A percentile compares a stretch with the other conserved stretches of the same genome.
Conservation (phyloP, 768 basidiomycete genomes). For the Obba rivulosa region DNA sequence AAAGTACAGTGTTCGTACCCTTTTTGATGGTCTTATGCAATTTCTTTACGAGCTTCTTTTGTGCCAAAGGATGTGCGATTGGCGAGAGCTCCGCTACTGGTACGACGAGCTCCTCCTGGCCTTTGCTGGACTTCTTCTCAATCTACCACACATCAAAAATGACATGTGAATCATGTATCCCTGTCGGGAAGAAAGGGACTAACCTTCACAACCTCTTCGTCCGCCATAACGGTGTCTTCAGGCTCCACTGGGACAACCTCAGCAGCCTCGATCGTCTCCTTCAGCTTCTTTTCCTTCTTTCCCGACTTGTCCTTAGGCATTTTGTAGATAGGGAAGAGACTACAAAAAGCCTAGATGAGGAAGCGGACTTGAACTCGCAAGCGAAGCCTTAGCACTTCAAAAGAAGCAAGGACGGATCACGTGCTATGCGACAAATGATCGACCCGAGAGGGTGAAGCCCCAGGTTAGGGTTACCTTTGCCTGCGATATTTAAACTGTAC, state of each 20-base stretch:
- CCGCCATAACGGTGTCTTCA: conserved; percentile 47
- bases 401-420: conserved; percentile 1
- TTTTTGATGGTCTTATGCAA: conserved; percentile 93
- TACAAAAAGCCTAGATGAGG: neutral
- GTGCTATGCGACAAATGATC: neutral
- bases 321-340: neutral
- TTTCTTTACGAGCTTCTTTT: conserved; percentile 91
- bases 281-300: conserved; percentile 71
- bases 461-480: too few relatives aligned
- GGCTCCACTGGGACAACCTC: conserved; percentile 20
- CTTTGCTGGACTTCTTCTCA: conserved; percentile 59
- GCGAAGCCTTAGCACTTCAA: conserved; percentile 2
- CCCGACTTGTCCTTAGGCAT: conserved; percentile 75
- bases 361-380: neutral
- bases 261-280: conserved; percentile 31
- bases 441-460: too few relatives aligned
- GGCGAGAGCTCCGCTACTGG: conserved; percentile 83
- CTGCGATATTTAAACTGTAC: too few relatives aligned
- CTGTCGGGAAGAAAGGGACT: conserved; percentile 7
- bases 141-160: conserved; percentile 20
- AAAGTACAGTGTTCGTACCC: conserved; percentile 40
- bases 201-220: conserved; percentile 31
- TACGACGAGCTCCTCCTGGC: conserved; percentile 61
- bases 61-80: conserved; percentile 90
- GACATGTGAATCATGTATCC: conserved; percentile 3